A percentile compares a stretch with the other conserved stretches of the same genome.
phyloP scores from a whole-genome alignment of 345 rosid species.

The Diplotaxis tenuifolia region DNA sequence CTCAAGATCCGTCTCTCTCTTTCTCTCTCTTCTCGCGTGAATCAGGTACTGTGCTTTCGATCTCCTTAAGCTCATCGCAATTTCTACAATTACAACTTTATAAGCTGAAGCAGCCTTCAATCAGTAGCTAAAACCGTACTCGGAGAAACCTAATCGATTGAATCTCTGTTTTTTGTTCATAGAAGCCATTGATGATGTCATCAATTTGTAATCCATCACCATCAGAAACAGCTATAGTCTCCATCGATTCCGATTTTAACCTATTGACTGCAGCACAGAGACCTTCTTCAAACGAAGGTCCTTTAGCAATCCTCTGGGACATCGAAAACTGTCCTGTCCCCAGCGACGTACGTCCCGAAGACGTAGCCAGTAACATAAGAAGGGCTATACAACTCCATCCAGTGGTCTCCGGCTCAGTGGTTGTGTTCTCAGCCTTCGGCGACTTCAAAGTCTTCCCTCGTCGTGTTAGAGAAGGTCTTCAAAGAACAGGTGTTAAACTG shows the following conservation, averaged over 20 bases:
- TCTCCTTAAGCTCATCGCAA: neutral
- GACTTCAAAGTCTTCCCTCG: conserved; percentile 95
- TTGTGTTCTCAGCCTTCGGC: conserved; percentile 86
- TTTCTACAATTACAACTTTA: neutral
- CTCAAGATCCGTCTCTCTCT: neutral
- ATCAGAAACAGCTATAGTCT: conserved; percentile 28
- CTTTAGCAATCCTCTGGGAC: conserved; percentile 91
- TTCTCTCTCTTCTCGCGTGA: neutral
- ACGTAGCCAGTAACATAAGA: conserved; percentile 85
- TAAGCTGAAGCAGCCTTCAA: neutral
- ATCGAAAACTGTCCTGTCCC: conserved; percentile 95
- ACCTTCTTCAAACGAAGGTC: conserved; percentile 61
- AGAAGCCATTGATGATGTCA: conserved; percentile 8
- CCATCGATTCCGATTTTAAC: conserved; percentile 38
- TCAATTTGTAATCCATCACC: conserved; percentile 23
- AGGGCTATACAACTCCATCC: conserved; percentile 92
- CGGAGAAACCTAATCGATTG: neutral
- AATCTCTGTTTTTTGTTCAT: neutral
- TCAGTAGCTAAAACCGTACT: neutral
- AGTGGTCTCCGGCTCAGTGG: conserved; percentile 67
- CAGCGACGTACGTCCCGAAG: conserved; percentile 88
- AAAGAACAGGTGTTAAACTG: conserved; percentile 93
- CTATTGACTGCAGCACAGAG: conserved; percentile 29
- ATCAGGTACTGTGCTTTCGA: neutral
- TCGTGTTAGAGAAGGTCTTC: conserved; percentile 93